Evolutionary conservation across 176 grass and related monocot genomes (phyloP), one percentile per base, ranked within the genome.

Genomic region (Oryza meyeriana): DNA sequence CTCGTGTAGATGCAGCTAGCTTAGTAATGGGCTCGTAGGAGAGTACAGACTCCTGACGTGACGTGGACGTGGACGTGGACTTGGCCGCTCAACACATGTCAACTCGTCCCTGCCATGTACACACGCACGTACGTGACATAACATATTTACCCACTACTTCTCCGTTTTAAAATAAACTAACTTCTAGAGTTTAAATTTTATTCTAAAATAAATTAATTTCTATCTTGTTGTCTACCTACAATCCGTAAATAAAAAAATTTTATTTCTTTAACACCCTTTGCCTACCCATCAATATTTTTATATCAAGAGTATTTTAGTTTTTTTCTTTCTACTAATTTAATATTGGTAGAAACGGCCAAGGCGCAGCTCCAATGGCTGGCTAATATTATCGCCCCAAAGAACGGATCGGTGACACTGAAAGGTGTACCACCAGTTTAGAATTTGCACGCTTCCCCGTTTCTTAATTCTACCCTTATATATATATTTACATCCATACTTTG

Each of bases 391-490:
- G 6, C 2, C 9, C 17, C 5, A 2, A 6, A 55, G 26, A 32
- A 81, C 55, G 48, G 17, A 5, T 40, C 6, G 20, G 4, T 18
- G 14, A 50, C 59, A 2, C 17, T 13, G 76, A 57, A 48, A 65
- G 69, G 1, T 44, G 69, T 42, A 74, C 77, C 18, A n/a, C 22
- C 4, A 72, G 68, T 84, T 84, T 66, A 3, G 34, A 75, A 65
- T 31, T 31, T 27, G 68, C 74, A 90, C 84, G 88, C 24, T 13
- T 85, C 82, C 40, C 76, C 81, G 27, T 10, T 2, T 16, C 17
- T 61, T 30, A 44, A 10, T 1, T 1, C 3, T 26, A 14, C 10
- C 0, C 6, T 8, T 36, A 4, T 2, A n/a, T n/a, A n/a, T n/a
- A 12, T 24, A 6, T 25, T 1, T 40, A 2, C 10, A 48, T 20